phyloP scores from a whole-genome alignment of 345 rosid species.

The Linum tenue region DNA sequence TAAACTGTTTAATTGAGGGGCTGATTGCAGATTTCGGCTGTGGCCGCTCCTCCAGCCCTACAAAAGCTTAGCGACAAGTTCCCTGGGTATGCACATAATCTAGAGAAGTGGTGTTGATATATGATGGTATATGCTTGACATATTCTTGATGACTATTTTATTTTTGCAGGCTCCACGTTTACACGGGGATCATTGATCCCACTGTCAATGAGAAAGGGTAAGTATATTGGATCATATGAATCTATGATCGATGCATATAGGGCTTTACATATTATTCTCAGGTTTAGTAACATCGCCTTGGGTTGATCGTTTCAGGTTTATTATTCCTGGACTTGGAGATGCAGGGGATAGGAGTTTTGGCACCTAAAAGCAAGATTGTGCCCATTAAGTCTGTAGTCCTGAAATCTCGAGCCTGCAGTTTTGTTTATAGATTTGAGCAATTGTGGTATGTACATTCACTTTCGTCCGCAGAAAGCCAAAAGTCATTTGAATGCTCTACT shows the following conservation, averaged over 20 bases:
- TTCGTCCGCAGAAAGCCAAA: too few species aligned
- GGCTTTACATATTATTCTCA: background rate
- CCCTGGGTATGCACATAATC: constrained; percentile 54
- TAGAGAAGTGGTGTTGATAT: background rate
- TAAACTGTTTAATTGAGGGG: constrained; percentile 8
- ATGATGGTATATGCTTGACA: background rate
- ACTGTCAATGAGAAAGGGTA: constrained; percentile 77
- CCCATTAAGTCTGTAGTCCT: constrained; percentile 17
- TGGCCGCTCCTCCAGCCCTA: constrained; percentile 91
- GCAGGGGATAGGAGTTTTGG: constrained; percentile 96
- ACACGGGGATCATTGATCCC: constrained; percentile 85
- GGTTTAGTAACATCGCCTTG: background rate
- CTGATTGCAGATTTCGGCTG: constrained; percentile 67
- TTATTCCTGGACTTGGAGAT: constrained; percentile 97
- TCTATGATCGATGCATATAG: background rate
- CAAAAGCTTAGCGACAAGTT: constrained; percentile 85
- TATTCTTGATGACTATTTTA: background rate
- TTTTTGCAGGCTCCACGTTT: constrained; percentile 73
- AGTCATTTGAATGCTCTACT: background rate
- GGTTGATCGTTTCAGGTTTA: constrained; percentile 38
- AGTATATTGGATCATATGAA: constrained; percentile 3
- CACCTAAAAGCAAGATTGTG: constrained; percentile 23
- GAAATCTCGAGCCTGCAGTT: constrained; percentile 5
- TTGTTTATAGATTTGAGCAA: background rate
- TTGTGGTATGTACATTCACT: background rate